Evolutionary conservation across 1,284 basidiomycete genomes (phyloP).

Genomic region (Pseudozyma sp.): DNA sequence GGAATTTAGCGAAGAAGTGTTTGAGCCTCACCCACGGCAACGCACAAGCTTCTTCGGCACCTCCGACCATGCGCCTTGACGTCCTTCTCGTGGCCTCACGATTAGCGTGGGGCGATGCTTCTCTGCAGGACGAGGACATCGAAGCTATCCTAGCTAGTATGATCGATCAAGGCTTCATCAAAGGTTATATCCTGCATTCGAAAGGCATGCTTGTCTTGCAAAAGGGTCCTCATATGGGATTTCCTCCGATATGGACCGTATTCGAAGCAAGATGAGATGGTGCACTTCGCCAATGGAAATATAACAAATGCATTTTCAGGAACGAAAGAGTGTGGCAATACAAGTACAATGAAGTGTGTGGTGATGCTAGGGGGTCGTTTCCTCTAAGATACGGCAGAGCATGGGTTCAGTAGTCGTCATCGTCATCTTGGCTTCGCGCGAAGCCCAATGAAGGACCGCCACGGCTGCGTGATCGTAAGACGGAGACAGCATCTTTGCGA

Average conservation of each 20-base stretch:
- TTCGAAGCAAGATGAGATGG: conserved; percentile 27
- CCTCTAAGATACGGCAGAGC: background rate
- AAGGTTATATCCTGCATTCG: conserved; percentile 70
- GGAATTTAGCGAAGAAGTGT: conserved; percentile 68
- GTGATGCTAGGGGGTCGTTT: background rate
- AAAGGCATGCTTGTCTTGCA: conserved; percentile 69
- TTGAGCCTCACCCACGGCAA: conserved; percentile 23
- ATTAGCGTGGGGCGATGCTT: conserved; percentile 64
- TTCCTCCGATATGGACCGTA: conserved; percentile 63
- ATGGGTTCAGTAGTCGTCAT: conserved; percentile 21
- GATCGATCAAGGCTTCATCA: conserved; percentile 70
- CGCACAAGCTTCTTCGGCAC: conserved; percentile 45
- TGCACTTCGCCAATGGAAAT: background rate
- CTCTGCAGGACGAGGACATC: conserved; percentile 68
- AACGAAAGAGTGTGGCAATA: conserved; percentile 7
- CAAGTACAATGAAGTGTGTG: conserved; percentile 20
- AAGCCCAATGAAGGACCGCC: conserved; percentile 43
- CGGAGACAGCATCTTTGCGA: conserved; percentile 42
- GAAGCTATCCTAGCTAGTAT: conserved; percentile 69
- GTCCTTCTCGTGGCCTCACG: conserved; percentile 63
- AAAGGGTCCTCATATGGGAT: conserved; percentile 67
- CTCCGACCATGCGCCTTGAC: conserved; percentile 66
- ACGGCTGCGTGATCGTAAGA: conserved; percentile 37
- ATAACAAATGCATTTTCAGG: background rate
- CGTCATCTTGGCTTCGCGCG: conserved; percentile 39